Evolutionary conservation across 768 basidiomycete genomes (phyloP).

Genomic region (Tephrocybe sp.): DNA sequence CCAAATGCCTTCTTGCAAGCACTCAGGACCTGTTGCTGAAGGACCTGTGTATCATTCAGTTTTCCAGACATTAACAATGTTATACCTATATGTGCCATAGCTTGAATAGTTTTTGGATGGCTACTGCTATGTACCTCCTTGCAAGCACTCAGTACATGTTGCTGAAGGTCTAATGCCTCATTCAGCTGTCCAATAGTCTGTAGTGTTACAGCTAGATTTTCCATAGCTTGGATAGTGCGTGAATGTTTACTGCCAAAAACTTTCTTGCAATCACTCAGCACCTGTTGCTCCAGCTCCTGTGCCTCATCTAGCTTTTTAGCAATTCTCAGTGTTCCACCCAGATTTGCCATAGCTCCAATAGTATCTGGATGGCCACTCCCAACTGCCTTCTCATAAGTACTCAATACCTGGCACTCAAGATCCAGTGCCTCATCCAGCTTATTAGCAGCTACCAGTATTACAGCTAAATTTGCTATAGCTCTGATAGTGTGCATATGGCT

Average conservation of each 20-base stretch:
- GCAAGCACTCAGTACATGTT: neutral
- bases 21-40: no score
- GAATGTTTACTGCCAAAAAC: neutral
- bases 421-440: no score
- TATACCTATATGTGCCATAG: no score
- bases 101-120: no score
- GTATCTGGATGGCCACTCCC: neutral
- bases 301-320: neutral
- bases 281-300: neutral
- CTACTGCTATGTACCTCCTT: neutral
- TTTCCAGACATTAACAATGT: no score
- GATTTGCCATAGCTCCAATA: no score
- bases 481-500: no score
- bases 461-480: no score
- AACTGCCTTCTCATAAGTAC: neutral
- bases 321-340: neutral
- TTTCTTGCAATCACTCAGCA: neutral
- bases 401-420: neutral
- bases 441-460: no score
- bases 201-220: no score
- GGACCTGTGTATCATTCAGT: no score
- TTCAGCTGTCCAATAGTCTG: neutral
- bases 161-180: neutral
- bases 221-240: neutral
- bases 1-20: no score